Evolutionary conservation across 306 rosid genomes (phyloP).

Genomic region (Parietaria judaica): DNA sequence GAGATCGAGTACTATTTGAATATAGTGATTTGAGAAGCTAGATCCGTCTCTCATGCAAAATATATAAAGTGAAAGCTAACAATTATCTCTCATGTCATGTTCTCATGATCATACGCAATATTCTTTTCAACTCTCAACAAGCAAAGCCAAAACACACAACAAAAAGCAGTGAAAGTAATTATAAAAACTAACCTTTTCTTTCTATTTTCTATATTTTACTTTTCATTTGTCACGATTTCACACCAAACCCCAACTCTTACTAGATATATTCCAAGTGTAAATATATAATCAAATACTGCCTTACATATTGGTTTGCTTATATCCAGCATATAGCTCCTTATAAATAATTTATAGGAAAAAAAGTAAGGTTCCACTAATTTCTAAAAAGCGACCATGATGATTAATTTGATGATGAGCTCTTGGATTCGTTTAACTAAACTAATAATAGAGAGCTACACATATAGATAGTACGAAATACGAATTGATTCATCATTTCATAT

Average conservation of each 20-base stretch:
- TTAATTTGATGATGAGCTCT: no score
- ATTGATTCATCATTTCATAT: no score
- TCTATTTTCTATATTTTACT: conserved; percentile 10
- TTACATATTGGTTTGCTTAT: no score
- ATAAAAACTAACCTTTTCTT: conserved; percentile 27
- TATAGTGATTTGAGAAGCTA: conserved; percentile 16
- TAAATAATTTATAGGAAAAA: no score
- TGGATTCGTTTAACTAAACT: no score
- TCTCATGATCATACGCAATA: conserved; percentile 16
- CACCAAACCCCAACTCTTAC: conserved; percentile 15
- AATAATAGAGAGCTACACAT: no score
- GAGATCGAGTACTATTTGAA: conserved; percentile 43
- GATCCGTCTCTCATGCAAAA: conserved; percentile 39
- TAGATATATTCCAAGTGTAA: background rate
- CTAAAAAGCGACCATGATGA: no score
- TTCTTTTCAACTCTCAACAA: conserved; percentile 86
- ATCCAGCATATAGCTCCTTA: no score
- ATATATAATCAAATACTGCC: no score
- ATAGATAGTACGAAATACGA: no score
- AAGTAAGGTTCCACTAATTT: no score
- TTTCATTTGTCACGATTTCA: conserved; percentile 38
- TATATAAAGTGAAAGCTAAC: conserved; percentile 40
- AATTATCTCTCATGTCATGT: conserved; percentile 8
- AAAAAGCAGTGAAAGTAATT: conserved; percentile 52
- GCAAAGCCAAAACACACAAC: conserved; percentile 71